Percentiles rank a stretch among this genome's conserved stretches.
Conservation (phyloP, 1,284 basidiomycete species). For the Fomitiporia mediterranea region DNA sequence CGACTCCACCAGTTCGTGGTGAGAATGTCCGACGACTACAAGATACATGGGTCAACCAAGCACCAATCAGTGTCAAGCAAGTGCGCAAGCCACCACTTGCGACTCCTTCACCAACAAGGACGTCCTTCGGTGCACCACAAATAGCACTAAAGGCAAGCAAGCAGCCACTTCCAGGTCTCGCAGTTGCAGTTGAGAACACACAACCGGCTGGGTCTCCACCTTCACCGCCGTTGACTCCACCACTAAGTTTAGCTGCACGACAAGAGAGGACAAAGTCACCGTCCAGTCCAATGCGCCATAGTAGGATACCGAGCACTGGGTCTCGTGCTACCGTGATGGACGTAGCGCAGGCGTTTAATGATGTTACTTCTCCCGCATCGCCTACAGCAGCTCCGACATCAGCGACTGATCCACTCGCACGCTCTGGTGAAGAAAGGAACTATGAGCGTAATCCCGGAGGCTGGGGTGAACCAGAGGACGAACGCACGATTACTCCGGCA, state of each 20-base stretch:
- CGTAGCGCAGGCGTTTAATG: constrained; percentile 53
- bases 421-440: constrained; percentile 16
- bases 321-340: constrained; percentile 72
- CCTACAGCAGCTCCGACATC: constrained; percentile 13
- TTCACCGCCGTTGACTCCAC: constrained; percentile 21
- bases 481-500: constrained; percentile 18
- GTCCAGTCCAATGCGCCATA: constrained; percentile 34
- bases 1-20: constrained; percentile 12
- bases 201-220: constrained; percentile 9
- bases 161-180: constrained; percentile 38
- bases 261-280: constrained; percentile 22
- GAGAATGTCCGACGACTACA: constrained; percentile 24
- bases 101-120: constrained; percentile 9
- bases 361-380: constrained; percentile 12
- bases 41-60: constrained; percentile 33
- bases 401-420: neutral
- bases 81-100: constrained; percentile 17
- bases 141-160: constrained; percentile 30
- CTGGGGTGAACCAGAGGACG: constrained; percentile 25
- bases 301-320: constrained; percentile 62
- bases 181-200: constrained; percentile 19
- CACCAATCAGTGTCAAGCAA: constrained; percentile 32
- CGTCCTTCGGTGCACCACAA: constrained; percentile 19
- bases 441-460: constrained; percentile 20
- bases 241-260: constrained; percentile 20